Conservation (phyloP, 2,329 filamentous ascomycete genomes). For the Fusarium sp. region DNA sequence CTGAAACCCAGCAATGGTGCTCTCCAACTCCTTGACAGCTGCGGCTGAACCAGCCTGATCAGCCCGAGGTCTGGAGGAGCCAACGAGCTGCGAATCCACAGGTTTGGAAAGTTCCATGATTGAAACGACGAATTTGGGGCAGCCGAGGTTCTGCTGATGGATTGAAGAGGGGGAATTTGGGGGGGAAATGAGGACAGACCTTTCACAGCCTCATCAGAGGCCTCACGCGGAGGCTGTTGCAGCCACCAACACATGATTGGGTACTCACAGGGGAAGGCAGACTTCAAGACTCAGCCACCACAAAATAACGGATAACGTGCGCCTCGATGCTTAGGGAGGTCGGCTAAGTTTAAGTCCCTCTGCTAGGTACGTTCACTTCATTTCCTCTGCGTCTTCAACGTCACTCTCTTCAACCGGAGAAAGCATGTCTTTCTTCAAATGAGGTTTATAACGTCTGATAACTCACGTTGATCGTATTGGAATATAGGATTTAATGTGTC, state of each 20-base stretch:
- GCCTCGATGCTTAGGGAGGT: too few relatives aligned
- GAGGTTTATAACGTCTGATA: too few relatives aligned
- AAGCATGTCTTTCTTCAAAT: too few relatives aligned
- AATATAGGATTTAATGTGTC: too few relatives aligned
- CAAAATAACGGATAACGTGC: too few relatives aligned
- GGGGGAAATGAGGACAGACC: fast-evolving
- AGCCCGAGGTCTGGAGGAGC: background rate
- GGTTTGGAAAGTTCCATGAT: background rate
- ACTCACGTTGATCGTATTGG: too few relatives aligned
- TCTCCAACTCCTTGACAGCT: background rate
- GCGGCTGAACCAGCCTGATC: background rate
- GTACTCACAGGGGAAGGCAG: fast-evolving
- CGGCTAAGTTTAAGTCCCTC: too few relatives aligned
- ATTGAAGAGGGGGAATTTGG: fast-evolving
- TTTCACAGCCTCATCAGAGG: background rate
- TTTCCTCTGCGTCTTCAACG: too few relatives aligned
- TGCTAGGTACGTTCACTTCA: too few relatives aligned
- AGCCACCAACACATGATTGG: background rate
- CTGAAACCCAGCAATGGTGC: constrained; percentile 11
- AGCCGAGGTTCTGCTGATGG: background rate
- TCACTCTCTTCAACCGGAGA: too few relatives aligned
- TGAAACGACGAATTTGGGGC: too few relatives aligned
- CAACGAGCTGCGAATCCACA: fast-evolving
- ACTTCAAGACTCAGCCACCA: background rate
- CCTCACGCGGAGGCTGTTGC: background rate